phyloP scores from a whole-genome alignment of 345 rosid species.

The Mallotus nudiflorus region DNA sequence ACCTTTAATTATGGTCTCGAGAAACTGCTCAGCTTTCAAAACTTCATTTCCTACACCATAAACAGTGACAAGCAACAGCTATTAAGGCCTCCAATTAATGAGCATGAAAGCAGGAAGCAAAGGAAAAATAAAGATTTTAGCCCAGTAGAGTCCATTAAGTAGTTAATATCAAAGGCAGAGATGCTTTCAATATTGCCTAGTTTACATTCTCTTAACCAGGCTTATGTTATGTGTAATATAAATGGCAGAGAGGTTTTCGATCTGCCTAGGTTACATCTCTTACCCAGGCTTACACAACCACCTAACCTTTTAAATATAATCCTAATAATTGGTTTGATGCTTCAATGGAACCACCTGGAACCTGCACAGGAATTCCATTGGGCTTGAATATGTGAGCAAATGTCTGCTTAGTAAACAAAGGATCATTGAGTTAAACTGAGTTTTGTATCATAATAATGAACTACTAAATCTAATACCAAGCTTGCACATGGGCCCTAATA shows the following conservation, averaged over 20 bases:
- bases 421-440: too few species aligned
- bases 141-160: too few species aligned
- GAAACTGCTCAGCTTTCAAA: conserved; percentile 69
- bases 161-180: neutral
- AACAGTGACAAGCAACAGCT: neutral
- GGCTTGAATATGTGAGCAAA: too few species aligned
- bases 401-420: too few species aligned
- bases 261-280: too few species aligned
- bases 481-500: neutral
- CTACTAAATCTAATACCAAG: neutral
- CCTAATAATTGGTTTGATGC: too few species aligned
- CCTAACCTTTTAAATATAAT: too few species aligned
- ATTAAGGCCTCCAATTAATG: conserved; percentile 9
- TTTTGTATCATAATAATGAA: neutral
- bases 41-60: conserved; percentile 61
- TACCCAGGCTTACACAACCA: too few species aligned
- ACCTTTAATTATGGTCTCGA: conserved; percentile 82
- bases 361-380: too few species aligned
- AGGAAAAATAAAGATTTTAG: neutral
- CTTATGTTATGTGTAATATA: neutral
- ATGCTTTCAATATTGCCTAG: too few species aligned
- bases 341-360: too few species aligned
- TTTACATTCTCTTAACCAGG: too few species aligned
- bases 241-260: neutral
- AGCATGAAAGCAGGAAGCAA: conserved; percentile 4